Conservation (phyloP, 2,329 filamentous ascomycete genomes). For the Aspergillus pseudotamarii region DNA sequence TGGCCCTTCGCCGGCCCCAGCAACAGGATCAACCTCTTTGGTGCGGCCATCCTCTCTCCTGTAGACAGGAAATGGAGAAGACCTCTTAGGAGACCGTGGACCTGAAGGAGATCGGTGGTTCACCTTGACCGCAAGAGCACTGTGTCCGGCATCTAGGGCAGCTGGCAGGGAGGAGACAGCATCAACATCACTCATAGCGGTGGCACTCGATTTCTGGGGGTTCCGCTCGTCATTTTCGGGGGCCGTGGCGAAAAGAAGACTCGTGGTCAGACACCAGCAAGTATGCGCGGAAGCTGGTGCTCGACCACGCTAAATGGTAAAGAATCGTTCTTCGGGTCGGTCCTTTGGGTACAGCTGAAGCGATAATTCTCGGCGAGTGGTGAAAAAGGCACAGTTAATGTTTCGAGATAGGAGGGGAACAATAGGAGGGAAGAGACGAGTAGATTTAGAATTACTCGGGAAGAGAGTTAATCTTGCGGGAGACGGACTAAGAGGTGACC, state of each 20-base stretch:
- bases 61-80: constrained; percentile 21
- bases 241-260: constrained; percentile 38
- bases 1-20: constrained; percentile 37
- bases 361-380: background rate
- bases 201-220: constrained; percentile 42
- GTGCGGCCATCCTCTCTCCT: constrained; percentile 26
- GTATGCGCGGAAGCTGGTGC: constrained; percentile 37
- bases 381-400: background rate
- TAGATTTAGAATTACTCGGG: background rate
- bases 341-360: background rate
- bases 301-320: constrained; percentile 26
- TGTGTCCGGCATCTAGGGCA: constrained; percentile 39
- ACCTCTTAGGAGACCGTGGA: constrained; percentile 27
- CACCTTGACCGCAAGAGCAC: constrained; percentile 35
- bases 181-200: constrained; percentile 53
- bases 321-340: background rate
- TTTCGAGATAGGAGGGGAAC: background rate
- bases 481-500: background rate
- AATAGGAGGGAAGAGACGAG: background rate
- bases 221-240: constrained; percentile 50
- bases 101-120: constrained; percentile 29
- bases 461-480: background rate
- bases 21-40: constrained; percentile 29
- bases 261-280: constrained; percentile 38
- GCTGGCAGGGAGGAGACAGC: constrained; percentile 42